Conservation (phyloP, 2,329 filamentous ascomycete species). For the Pochonia chlamydosporia region DNA sequence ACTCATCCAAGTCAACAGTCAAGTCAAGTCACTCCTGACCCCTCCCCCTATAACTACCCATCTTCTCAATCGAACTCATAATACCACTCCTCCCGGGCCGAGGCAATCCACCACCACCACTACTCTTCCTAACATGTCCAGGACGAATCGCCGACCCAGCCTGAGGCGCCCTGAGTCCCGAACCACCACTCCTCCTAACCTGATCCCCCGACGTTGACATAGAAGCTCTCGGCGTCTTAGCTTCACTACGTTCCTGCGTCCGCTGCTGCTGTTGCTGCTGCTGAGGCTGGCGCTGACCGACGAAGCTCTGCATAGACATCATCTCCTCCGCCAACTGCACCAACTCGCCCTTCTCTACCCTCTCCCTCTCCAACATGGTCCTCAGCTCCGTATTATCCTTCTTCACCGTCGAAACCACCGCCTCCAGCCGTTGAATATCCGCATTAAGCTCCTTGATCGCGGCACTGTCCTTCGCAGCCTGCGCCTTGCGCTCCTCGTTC, state of each 20-base stretch:
- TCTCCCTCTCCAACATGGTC: slow-evolving; percentile 63
- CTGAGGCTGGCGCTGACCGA: slow-evolving; percentile 17
- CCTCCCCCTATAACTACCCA: slow-evolving; percentile 58
- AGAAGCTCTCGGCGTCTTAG: slow-evolving; percentile 37
- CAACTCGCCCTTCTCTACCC: slow-evolving; percentile 78
- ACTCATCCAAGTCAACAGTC: too few relatives aligned
- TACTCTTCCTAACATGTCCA: slow-evolving; percentile 39
- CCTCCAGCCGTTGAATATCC: slow-evolving; percentile 67
- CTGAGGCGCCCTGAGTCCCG: slow-evolving; percentile 60
- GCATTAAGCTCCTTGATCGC: slow-evolving; percentile 66
- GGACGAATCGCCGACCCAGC: slow-evolving; percentile 38
- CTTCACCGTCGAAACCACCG: slow-evolving; percentile 64
- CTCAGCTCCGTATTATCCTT: slow-evolving; percentile 63
- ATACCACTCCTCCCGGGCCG: slow-evolving; percentile 61
- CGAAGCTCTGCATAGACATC: slow-evolving; percentile 60
- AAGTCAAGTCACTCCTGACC: too few relatives aligned
- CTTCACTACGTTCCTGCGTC: neutral
- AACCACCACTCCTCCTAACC: slow-evolving; percentile 32
- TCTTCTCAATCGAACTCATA: slow-evolving; percentile 81
- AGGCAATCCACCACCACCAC: slow-evolving; percentile 39
- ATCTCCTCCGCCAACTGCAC: slow-evolving; percentile 80
- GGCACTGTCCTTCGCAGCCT: slow-evolving; percentile 60
- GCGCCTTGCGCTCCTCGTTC: slow-evolving; percentile 45
- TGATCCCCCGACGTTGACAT: slow-evolving; percentile 52
- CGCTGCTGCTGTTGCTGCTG: slow-evolving; percentile 17